Evolutionary conservation across 768 basidiomycete species (phyloP), one percentile per base, ranked within the genome.

Genomic region (Dentipellis fragilis): DNA sequence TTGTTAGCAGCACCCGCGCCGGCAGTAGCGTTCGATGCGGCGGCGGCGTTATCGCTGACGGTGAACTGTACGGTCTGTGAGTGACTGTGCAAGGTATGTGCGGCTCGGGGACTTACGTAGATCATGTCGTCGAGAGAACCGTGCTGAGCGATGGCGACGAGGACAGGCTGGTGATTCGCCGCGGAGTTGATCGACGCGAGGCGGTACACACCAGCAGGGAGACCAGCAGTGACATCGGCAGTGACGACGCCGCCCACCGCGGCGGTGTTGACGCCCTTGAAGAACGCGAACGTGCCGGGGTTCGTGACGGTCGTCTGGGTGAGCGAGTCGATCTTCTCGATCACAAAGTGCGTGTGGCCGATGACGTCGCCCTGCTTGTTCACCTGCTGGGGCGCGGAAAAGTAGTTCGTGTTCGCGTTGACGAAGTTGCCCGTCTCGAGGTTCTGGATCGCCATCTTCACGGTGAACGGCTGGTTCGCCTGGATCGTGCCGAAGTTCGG

Each of bases 331-430:
- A 88, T 69, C 52, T 66, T 56, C 67, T 86, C 77, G 54, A 87
- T 71, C 39, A 83, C 81, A 61, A 85, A 67, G 62, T 88, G 85
- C n/a, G 73, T 72, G 69, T 85, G 82, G 9, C 85, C 87, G 55
- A 77, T 64, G 60, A 87, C 74, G 42, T 72, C 61, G 53, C 85
- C 85, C 11, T 70, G 62, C 1, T 57, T 61, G 64, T 79, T 68
- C 42, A 80, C 65, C 56, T 79, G 70, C 63, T 80, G 79, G 47
- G 85, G 84, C 8, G 79, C 75, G 23, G 75, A 66, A 55, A 77
- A 74, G 48, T 79, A 85, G 63, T 77, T 84, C 22, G 59, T 40
- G 34, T 71, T 54, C 11, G 80, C 69, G 62, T 83, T 84, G 45
- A 75, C 77, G 63, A 85, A 87, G 64, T 70, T 72, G 36, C 85